These are phyloP conservation scores for Carex littledalei DNA, from an alignment of 176 grass and related monocot genomes.

Conservation along the genomic window DNA sequence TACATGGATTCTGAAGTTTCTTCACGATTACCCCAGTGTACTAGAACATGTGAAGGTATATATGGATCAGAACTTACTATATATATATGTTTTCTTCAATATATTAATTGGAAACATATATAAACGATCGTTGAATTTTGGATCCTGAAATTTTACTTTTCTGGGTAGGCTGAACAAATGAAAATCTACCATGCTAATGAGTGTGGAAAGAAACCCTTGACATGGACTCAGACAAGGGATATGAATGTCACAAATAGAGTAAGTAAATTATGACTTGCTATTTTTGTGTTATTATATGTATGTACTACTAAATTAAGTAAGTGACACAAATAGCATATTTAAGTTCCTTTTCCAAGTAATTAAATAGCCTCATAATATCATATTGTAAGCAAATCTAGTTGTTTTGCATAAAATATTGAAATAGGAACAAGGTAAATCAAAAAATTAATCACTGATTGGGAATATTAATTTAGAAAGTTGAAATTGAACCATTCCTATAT, in stretches of 20 bases:
- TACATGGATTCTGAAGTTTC: constrained; percentile 91
- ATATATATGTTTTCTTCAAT: neutral
- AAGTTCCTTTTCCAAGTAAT: neutral
- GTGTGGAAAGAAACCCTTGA: constrained; percentile 47
- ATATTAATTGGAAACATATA: neutral
- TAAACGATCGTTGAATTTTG: neutral
- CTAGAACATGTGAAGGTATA: constrained; percentile 24
- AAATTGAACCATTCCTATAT: neutral
- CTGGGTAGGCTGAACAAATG: constrained; percentile 53
- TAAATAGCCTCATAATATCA: neutral
- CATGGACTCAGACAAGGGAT: constrained; percentile 69
- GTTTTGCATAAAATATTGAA: neutral
- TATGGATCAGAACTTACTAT: neutral
- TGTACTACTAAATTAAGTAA: neutral
- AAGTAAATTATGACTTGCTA: neutral
- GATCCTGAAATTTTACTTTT: neutral
- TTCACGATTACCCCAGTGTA: constrained; percentile 65
- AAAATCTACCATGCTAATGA: constrained; percentile 47
- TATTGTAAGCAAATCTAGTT: neutral
- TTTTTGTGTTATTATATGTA: neutral
- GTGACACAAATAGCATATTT: neutral
- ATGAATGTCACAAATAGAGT: constrained; percentile 83
- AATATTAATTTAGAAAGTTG: neutral
- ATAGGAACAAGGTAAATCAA: neutral
- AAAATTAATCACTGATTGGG: neutral